Base-by-base conservation (phyloP, 1,284 basidiomycete species). In the Rugosomyces carneus region DNA sequence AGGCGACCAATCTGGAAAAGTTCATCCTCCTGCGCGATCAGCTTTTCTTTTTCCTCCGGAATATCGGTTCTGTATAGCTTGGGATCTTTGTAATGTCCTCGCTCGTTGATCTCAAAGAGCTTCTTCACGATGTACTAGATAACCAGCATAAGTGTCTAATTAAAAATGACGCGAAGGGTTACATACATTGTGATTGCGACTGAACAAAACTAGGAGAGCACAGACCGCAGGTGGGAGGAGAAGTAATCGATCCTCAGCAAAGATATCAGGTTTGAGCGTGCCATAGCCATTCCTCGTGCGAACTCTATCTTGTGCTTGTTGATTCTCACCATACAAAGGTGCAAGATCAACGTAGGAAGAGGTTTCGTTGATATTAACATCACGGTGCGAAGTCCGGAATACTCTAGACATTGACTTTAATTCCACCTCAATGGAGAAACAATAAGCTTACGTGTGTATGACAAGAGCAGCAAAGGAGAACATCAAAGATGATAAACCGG, bases 301-400 rank as follows among this genome's bases (percentile, higher is more conserved):
- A 23, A 93, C 71, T 54, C 70, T 68, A 50, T 84, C 63, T 59
- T 86, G 84, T 9, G 69, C 72, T n/a, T 65, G 68, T 53, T 81
- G 72, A 52, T 78, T 76, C 38, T 80, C 73, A 1, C 89, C 89
- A 57, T 91, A 93, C 20, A 92, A 65, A 0, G 87, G 88, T 6
- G 80, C 76, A 1, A 94, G 75, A 57, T 94, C 92, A 50, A 93
- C 81, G 57, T 94, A 94, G 9, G 87, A 87, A 0, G 87, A 89
- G 5, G 91, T 91, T 58, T 90, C 77, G 65, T 94, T 94, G 59
- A 89, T 83, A 54, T 72, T 75, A 21, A 74, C 70, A 46, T 86
- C 68, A 1, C 59, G 61, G 61, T 87, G 83, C 5, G 78, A 79
- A 0, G 83, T 87, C 37, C 84, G 83, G 73, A 87, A 89, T 39